phyloP scores from a whole-genome alignment of 257 asterid species.

The Solanum corneliomulleri region DNA sequence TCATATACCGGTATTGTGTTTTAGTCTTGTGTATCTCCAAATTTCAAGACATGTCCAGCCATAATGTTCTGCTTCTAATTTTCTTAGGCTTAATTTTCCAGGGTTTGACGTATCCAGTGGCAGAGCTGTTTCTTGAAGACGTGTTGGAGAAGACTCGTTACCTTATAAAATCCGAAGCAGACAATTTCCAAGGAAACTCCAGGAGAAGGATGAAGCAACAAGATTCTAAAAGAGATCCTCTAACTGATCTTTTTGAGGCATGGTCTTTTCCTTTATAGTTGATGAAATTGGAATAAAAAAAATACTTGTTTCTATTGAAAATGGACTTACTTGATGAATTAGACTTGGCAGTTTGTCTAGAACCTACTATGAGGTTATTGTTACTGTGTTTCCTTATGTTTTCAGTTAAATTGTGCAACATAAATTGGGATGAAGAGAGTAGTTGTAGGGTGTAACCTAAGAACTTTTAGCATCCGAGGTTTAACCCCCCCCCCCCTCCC shows the following conservation, averaged over 20 bases:
- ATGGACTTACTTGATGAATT: neutral
- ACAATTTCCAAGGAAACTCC: conserved; percentile 42
- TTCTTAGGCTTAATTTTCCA: conserved; percentile 16
- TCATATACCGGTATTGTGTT: conserved; percentile 66
- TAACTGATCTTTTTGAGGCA: conserved; percentile 78
- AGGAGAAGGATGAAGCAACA: conserved; percentile 60
- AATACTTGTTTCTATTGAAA: neutral
- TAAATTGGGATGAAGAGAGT: neutral
- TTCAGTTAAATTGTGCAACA: neutral
- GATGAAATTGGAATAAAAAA: neutral
- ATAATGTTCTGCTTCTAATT: neutral
- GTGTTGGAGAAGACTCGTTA: conserved; percentile 73
- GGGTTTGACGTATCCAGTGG: conserved; percentile 91
- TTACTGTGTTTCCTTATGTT: neutral
- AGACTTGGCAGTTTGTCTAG: neutral
- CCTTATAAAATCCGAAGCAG: conserved; percentile 39
- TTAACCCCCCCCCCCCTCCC: neutral
- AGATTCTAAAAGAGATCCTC: conserved; percentile 60
- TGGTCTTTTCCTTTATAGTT: conserved; percentile 8
- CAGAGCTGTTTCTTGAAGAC: conserved; percentile 79
- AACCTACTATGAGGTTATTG: neutral
- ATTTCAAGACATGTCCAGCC: neutral
- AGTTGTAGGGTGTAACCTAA: neutral
- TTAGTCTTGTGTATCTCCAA: neutral
- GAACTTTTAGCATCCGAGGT: neutral